Conservation (phyloP, 2,329 filamentous ascomycete genomes). For the Rhinocladiella similis region DNA sequence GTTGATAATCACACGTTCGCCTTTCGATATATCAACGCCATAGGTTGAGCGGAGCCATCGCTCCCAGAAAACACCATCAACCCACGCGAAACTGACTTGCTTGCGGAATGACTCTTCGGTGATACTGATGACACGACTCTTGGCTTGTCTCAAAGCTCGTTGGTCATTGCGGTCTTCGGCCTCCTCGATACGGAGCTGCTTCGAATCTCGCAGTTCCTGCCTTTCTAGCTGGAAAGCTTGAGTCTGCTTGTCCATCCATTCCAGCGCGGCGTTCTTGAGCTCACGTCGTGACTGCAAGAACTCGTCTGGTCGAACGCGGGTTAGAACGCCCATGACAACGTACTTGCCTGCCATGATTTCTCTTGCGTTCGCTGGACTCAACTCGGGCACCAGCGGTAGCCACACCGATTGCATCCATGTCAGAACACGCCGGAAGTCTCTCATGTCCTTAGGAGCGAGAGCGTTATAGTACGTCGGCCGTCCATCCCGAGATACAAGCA, state of each 20-base stretch:
- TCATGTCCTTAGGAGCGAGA: slow-evolving; percentile 86
- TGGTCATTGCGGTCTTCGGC: slow-evolving; percentile 92
- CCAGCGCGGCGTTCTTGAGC: slow-evolving; percentile 90
- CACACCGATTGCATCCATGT: slow-evolving; percentile 96
- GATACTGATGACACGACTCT: slow-evolving; percentile 89
- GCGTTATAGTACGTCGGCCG: slow-evolving; percentile 87
- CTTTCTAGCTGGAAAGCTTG: slow-evolving; percentile 89
- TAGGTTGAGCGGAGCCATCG: slow-evolving; percentile 95
- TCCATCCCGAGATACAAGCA: slow-evolving; percentile 85
- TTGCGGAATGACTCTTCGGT: slow-evolving; percentile 75
- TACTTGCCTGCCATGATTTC: slow-evolving; percentile 95
- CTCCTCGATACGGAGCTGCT: slow-evolving; percentile 93
- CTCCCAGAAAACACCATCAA: slow-evolving; percentile 96
- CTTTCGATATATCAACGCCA: slow-evolving; percentile 80
- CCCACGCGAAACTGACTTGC: slow-evolving; percentile 94
- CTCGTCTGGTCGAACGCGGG: slow-evolving; percentile 74
- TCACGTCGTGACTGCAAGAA: slow-evolving; percentile 79
- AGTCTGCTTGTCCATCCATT: slow-evolving; percentile 98
- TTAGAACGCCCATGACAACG: slow-evolving; percentile 89
- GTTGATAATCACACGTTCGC: slow-evolving; percentile 92
- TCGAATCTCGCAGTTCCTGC: slow-evolving; percentile 89
- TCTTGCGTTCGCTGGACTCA: slow-evolving; percentile 84
- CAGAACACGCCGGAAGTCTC: slow-evolving; percentile 76
- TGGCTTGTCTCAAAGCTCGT: slow-evolving; percentile 79
- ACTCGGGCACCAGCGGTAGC: slow-evolving; percentile 91